phyloP scores from a whole-genome alignment of 2,329 filamentous ascomycete genomes.

The Chrysoporthe puriensis region DNA sequence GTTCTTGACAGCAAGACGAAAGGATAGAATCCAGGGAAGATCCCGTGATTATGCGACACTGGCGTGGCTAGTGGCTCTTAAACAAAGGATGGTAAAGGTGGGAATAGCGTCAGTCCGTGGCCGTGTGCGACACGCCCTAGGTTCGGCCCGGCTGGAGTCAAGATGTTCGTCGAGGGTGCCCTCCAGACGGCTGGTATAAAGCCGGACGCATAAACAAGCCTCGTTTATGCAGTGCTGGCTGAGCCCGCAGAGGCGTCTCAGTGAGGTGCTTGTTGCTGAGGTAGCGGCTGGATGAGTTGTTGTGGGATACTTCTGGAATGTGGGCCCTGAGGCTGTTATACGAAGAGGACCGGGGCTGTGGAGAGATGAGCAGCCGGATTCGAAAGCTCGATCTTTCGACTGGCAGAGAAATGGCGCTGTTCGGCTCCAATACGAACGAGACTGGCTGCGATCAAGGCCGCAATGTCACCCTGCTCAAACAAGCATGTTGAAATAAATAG shows the following conservation, averaged over 20 bases:
- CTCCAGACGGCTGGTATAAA: background rate
- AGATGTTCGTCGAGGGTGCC: background rate
- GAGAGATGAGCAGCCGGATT: background rate
- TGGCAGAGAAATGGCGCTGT: background rate
- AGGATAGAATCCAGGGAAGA: constrained; percentile 6
- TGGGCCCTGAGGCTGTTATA: background rate
- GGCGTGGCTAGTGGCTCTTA: constrained; percentile 16
- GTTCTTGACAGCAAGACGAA: constrained; percentile 2
- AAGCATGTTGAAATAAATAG: background rate
- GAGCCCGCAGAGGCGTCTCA: background rate
- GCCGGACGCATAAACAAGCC: background rate
- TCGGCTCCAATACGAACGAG: background rate
- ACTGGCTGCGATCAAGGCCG: background rate
- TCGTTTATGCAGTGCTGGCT: background rate
- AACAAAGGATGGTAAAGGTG: constrained; percentile 13
- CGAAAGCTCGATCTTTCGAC: background rate
- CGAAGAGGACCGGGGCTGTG: background rate
- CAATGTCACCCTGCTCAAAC: background rate
- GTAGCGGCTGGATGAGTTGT: background rate
- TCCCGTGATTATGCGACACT: constrained; percentile 13
- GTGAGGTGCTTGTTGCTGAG: background rate
- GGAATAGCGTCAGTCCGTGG: constrained; percentile 11
- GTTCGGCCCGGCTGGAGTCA: background rate
- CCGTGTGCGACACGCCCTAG: background rate
- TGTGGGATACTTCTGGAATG: background rate